These are phyloP conservation scores for Scedosporium boydii DNA, from an alignment of 2,329 filamentous ascomycete genomes.

Conservation along the genomic window DNA sequence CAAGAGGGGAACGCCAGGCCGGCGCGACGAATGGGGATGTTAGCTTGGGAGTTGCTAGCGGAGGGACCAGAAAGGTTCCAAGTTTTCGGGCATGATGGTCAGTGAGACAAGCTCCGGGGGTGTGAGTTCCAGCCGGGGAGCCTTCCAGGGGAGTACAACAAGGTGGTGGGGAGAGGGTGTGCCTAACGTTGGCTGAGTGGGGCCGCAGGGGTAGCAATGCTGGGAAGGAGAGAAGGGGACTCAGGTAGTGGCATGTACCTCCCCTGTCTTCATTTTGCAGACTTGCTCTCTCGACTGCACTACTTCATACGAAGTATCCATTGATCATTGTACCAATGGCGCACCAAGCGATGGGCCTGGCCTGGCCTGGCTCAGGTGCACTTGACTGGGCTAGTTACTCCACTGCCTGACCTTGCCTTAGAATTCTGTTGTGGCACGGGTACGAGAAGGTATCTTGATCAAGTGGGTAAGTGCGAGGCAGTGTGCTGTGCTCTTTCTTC, in stretches of 20 bases:
- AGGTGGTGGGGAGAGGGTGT: not conserved
- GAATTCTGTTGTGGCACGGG: too few species aligned
- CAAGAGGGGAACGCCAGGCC: not conserved
- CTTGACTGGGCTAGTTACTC: too few species aligned
- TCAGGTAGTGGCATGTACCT: not conserved
- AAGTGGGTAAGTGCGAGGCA: too few species aligned
- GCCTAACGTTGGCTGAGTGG: not conserved
- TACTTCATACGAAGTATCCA: not conserved
- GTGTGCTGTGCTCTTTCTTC: too few species aligned
- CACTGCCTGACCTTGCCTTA: too few species aligned
- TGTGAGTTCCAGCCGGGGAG: not conserved
- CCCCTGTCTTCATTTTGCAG: not conserved
- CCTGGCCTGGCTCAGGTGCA: too few species aligned
- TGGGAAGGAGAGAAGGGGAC: not conserved
- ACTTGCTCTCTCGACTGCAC: not conserved
- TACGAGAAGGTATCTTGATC: too few species aligned
- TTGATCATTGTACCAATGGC: too few species aligned
- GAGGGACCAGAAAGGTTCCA: constrained; percentile 2
- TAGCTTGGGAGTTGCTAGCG: not conserved
- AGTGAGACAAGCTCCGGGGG: not conserved
- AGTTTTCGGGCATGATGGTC: constrained; percentile 2
- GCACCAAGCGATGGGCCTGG: too few species aligned
- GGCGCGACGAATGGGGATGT: not conserved
- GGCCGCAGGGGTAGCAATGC: not conserved
- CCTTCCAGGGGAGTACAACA: not conserved